phyloP scores from a whole-genome alignment of 148 eudicot species.

The Camellia japonica region DNA sequence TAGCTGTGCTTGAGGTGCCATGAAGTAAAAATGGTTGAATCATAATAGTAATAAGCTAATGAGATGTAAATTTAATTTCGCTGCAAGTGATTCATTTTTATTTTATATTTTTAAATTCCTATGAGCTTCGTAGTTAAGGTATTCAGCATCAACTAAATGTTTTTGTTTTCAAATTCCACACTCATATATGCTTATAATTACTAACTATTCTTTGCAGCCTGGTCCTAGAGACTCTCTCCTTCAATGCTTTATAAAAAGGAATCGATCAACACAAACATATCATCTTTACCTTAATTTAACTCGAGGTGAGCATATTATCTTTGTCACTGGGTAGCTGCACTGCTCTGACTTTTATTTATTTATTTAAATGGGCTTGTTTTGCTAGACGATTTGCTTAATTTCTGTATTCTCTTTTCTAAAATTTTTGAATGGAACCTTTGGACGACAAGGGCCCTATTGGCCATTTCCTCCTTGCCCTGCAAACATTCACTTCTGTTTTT shows the following conservation, averaged over 20 bases:
- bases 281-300: conserved; percentile 63
- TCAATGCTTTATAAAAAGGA: conserved; percentile 71
- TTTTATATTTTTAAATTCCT: background rate
- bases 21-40: background rate
- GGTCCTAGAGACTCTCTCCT: conserved; percentile 63
- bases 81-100: background rate
- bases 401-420: background rate
- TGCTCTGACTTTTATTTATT: background rate
- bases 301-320: conserved; percentile 41
- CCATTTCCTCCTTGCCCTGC: background rate
- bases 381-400: background rate
- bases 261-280: conserved; percentile 61
- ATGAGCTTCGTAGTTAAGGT: background rate
- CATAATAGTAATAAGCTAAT: background rate
- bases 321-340: background rate
- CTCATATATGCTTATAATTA: background rate
- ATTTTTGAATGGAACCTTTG: background rate
- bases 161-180: background rate
- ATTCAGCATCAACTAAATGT: background rate
- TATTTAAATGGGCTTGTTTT: background rate
- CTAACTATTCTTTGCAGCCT: conserved; percentile 48
- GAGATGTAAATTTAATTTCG: background rate
- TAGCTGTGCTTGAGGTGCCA: background rate
- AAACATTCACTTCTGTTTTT: background rate
- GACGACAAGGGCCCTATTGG: background rate